These are phyloP conservation scores for Scenedesmus sp. DNA, from an alignment of 163 green algal species.

Conservation along the genomic window DNA sequence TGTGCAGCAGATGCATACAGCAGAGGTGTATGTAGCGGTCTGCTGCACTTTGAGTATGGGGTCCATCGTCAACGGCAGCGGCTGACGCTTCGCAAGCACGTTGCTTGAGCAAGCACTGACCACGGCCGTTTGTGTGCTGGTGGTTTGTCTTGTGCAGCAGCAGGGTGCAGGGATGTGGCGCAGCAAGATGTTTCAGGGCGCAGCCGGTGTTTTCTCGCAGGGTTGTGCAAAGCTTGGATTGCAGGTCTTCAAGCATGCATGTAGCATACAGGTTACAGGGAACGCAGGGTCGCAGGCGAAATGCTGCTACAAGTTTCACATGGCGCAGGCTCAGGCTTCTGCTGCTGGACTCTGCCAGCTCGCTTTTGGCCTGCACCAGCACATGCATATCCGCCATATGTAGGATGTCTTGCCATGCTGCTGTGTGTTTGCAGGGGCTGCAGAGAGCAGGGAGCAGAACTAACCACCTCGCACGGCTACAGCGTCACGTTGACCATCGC, in stretches of 20 bases:
- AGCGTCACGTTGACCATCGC: background rate
- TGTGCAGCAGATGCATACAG: background rate
- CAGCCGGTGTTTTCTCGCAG: background rate
- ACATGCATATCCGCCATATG: background rate
- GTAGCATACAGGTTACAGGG: slow-evolving; percentile 8
- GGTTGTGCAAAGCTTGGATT: background rate
- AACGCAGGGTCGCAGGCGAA: background rate
- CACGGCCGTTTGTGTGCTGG: background rate
- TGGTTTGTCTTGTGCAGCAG: slow-evolving; percentile 16
- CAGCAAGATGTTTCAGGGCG: background rate
- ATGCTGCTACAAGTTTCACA: background rate
- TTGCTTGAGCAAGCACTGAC: background rate
- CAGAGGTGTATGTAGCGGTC: background rate
- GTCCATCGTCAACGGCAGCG: background rate
- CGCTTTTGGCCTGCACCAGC: background rate
- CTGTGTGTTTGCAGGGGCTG: background rate
- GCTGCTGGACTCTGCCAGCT: background rate
- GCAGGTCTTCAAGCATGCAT: background rate
- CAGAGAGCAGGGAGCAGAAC: background rate
- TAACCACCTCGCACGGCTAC: slow-evolving; percentile 1
- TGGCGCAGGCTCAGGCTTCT: background rate
- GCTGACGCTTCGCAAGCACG: no score
- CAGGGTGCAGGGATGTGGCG: background rate
- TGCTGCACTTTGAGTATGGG: background rate
- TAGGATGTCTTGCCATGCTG: background rate